phyloP scores from a whole-genome alignment of 2,329 filamentous ascomycete genomes.

The Exserohilum turcica region DNA sequence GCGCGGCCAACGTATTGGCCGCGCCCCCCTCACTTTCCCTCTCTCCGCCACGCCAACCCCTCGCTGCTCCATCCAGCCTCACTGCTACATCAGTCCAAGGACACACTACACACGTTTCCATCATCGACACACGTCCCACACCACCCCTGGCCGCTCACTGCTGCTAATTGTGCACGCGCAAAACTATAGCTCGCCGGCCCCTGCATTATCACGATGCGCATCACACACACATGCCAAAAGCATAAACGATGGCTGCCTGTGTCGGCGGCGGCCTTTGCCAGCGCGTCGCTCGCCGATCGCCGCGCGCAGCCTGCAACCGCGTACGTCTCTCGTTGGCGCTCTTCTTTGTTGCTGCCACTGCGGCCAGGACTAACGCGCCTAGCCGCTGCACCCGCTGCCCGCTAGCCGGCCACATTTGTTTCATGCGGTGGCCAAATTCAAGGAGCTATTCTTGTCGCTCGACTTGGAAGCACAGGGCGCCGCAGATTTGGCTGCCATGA shows the following conservation, averaged over 20 bases:
- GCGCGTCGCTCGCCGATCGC: neutral
- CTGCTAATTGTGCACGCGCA: conserved; percentile 15
- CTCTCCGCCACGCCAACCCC: no score
- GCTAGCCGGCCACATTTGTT: conserved; percentile 39
- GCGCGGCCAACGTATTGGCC: conserved; percentile 34
- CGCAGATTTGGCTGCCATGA: conserved; percentile 31
- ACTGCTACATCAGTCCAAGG: no score
- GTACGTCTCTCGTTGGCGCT: neutral
- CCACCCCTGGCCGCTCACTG: no score
- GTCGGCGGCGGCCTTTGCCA: neutral
- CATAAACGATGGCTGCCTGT: no score
- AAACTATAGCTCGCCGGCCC: neutral
- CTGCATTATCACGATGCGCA: conserved; percentile 4
- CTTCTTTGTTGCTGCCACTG: neutral
- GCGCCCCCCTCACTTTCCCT: conserved; percentile 17
- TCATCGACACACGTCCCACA: conserved; percentile 20
- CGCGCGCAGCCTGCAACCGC: neutral
- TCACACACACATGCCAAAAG: conserved; percentile 12
- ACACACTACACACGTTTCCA: no score
- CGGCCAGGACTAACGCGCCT: neutral
- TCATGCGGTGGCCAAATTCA: conserved; percentile 36
- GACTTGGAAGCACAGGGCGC: conserved; percentile 29
- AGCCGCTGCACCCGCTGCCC: conserved; percentile 18
- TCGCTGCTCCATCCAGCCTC: conserved; percentile 28
- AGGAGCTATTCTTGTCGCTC: conserved; percentile 38